phyloP scores from a whole-genome alignment of 768 basidiomycete genomes.

The Boletellus ananas region DNA sequence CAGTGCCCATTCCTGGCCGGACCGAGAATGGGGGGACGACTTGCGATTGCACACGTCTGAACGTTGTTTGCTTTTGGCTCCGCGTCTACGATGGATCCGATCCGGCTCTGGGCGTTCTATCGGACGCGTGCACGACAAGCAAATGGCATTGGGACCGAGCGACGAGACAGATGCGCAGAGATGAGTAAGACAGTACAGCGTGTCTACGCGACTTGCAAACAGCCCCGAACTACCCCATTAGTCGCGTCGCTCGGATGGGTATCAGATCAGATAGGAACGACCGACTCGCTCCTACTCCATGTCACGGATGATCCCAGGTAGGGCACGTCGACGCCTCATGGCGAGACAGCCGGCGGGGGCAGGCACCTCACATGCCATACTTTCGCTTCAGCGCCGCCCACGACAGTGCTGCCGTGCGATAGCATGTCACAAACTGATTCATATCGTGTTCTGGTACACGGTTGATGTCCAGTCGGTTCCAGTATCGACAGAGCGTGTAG shows the following conservation, averaged over 20 bases:
- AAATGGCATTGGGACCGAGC: slow-evolving; percentile 2
- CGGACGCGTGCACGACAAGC: slow-evolving; percentile 1
- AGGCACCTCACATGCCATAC: slow-evolving; percentile 50
- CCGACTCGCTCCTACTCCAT: slow-evolving; percentile 1
- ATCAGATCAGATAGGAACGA: slow-evolving; percentile 30
- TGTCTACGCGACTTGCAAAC: slow-evolving; percentile 17
- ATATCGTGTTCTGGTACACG: slow-evolving; percentile 84
- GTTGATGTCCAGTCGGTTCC: slow-evolving; percentile 82
- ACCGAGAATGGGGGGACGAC: not conserved
- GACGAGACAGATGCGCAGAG: slow-evolving; percentile 5
- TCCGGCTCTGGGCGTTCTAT: not conserved
- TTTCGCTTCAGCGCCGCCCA: slow-evolving; percentile 75
- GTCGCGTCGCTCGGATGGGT: slow-evolving; percentile 15
- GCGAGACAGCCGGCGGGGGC: not conserved
- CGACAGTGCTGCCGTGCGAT: slow-evolving; percentile 59
- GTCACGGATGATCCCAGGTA: not conserved
- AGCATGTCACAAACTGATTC: slow-evolving; percentile 64
- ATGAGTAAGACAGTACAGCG: slow-evolving; percentile 22
- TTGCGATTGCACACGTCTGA: slow-evolving; percentile 7
- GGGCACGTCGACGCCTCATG: slow-evolving; percentile 1
- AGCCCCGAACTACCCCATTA: slow-evolving; percentile 14
- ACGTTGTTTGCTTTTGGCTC: slow-evolving; percentile 7
- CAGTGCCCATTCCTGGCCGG: no score
- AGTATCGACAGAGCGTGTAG: slow-evolving; percentile 67
- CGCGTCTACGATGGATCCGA: slow-evolving; percentile 11